A percentile compares a stretch with the other conserved stretches of the same genome.
Conservation (phyloP, 495 filamentous ascomycete genomes). For the Penicillium cataractarum region DNA sequence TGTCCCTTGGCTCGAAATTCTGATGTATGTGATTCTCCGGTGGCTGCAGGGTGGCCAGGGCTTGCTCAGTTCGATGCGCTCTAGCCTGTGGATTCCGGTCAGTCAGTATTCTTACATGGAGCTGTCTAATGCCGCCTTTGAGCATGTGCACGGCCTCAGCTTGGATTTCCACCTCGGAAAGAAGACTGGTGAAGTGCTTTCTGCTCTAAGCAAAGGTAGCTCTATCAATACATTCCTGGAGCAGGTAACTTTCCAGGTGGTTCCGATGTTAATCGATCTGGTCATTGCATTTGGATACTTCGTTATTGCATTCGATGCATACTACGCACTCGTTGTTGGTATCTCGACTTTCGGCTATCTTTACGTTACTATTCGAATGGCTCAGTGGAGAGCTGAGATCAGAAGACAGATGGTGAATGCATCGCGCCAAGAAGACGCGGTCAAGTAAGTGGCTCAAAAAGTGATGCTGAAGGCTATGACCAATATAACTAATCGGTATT, state of each 20-base stretch:
- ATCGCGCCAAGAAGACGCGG: conserved; percentile 90
- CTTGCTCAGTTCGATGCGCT: conserved; percentile 77
- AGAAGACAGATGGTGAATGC: conserved; percentile 92
- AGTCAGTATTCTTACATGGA: conserved; percentile 96
- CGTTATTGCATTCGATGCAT: conserved; percentile 75
- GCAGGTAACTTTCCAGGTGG: conserved; percentile 90
- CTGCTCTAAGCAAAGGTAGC: conserved; percentile 90
- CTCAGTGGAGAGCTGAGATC: conserved; percentile 88
- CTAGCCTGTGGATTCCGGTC: conserved; percentile 91
- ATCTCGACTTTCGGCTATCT: conserved; percentile 96
- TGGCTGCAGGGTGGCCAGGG: conserved; percentile 89
- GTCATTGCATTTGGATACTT: conserved; percentile 86
- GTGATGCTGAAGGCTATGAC: not conserved
- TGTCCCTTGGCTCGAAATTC: conserved; percentile 72
- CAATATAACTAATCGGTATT: not conserved
- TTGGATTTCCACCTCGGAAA: conserved; percentile 96
- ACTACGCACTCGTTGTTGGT: conserved; percentile 89
- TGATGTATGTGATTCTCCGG: conserved; percentile 76
- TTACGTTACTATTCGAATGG: conserved; percentile 94
- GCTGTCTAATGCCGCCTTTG: conserved; percentile 90
- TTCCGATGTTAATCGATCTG: conserved; percentile 93
- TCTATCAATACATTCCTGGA: conserved; percentile 97
- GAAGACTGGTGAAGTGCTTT: conserved; percentile 93
- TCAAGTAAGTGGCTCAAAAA: conserved; percentile 58
- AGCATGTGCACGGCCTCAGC: conserved; percentile 93